Evolutionary conservation across 1,139 yeast genomes (phyloP), one percentile per base, ranked within the genome.

Genomic region (Sugiyamaella paludigena): DNA sequence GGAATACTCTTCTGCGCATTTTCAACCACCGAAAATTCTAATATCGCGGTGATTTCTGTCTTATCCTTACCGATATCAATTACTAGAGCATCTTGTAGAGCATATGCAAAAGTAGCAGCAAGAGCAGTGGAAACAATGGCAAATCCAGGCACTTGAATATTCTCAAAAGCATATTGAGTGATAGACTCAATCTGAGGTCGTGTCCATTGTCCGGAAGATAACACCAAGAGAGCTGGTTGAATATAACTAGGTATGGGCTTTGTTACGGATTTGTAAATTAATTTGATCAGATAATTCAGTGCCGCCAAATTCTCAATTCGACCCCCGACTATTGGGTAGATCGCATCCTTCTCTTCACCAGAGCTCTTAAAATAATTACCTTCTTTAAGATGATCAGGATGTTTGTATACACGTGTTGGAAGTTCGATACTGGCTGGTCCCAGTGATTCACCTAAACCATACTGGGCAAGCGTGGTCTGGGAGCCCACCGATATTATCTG

Each of bases 401-500:
- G 78, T 53, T 72, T 73, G 65, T 81, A 89, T 7, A 91, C 95
- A 30, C 75, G 74, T 0, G 96, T 81, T 10, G 96, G 95, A 35
- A 89, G 73, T 52, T 80, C 80, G 57, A 78, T 79, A 41, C 81
- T 79, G 1, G 97, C 95, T 1, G 95, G 89, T 3, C 86, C 71
- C 55, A 87, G 75, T 0, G 87, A 76, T 56, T 91, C 97, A 47
- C 81, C 83, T 38, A 91, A 72, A 1, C 97, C 97, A 64, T 87
- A 83, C 58, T 85, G 84, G 38, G 87, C 87, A 48, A 84, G 71
- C 0, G 97, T 87, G 48, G 77, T 70, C 49, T 72, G 74, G 2
- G 95, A 83, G n/a, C 96, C 96, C 1, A 95, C 88, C 52, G 87
- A 83, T 38, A 91, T 79, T 45, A 89, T 79, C 69, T 72, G 49